phyloP scores from a whole-genome alignment of 805 yeast species.

The Metschnikowia lachancei region DNA sequence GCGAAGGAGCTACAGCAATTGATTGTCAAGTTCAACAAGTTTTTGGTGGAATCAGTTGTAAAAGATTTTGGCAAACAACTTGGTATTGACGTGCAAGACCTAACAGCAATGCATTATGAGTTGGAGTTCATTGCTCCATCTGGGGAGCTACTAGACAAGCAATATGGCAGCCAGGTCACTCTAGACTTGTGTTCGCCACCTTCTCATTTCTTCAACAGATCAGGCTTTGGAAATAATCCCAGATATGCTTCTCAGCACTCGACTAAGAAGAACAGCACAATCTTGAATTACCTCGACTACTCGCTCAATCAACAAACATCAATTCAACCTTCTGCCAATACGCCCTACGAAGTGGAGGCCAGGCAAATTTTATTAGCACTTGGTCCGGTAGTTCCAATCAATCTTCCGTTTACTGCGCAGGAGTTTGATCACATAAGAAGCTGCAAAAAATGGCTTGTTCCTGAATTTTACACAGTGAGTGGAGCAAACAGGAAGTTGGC shows the following conservation, averaged over 20 bases:
- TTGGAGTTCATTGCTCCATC: slow-evolving; percentile 40
- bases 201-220: slow-evolving; percentile 23
- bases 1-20: slow-evolving; percentile 43
- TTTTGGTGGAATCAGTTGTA: slow-evolving; percentile 51
- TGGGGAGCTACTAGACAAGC: slow-evolving; percentile 38
- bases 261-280: slow-evolving; percentile 30
- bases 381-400: slow-evolving; percentile 65
- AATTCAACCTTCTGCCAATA: slow-evolving; percentile 43
- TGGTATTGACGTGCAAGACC: slow-evolving; percentile 23
- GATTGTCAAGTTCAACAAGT: slow-evolving; percentile 56
- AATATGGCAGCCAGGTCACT: slow-evolving; percentile 35
- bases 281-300: slow-evolving; percentile 59
- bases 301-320: slow-evolving; percentile 53
- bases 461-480: slow-evolving; percentile 51
- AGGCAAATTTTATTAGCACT: slow-evolving; percentile 49
- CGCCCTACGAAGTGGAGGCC: slow-evolving; percentile 46
- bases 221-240: slow-evolving; percentile 14
- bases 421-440: slow-evolving; percentile 53
- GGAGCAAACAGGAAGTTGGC: slow-evolving; percentile 34
- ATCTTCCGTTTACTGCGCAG: slow-evolving; percentile 52
- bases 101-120: slow-evolving; percentile 45
- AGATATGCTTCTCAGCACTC: slow-evolving; percentile 11
- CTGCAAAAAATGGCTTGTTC: slow-evolving; percentile 57
- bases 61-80: slow-evolving; percentile 45
- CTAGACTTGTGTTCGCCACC: slow-evolving; percentile 46